Conservation (phyloP, 306 rosid species). For the Corylus americana region DNA sequence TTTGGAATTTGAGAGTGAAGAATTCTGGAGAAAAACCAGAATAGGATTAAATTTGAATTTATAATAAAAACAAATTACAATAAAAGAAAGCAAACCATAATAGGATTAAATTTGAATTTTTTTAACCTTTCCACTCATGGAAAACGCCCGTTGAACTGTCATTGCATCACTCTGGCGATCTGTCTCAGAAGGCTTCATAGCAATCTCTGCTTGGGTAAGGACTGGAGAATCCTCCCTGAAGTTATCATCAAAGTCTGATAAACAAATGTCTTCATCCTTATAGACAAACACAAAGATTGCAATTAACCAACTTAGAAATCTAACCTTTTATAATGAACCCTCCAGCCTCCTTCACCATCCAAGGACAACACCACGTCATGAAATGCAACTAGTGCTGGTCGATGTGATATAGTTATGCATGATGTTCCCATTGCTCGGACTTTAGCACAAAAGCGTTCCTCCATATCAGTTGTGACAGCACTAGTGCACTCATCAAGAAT, state of each 20-base stretch:
- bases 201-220: constrained; percentile 43
- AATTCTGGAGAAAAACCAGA: constrained; percentile 48
- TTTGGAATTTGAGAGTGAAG: constrained; percentile 71
- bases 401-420: constrained; percentile 98
- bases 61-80: constrained; percentile 19
- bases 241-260: constrained; percentile 31
- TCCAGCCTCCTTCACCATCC: constrained; percentile 99
- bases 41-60: not conserved
- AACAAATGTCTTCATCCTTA: constrained; percentile 29
- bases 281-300: constrained; percentile 3
- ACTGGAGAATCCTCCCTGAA: constrained; percentile 73
- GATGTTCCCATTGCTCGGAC: constrained; percentile 99
- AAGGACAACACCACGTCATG: constrained; percentile 93
- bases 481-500: constrained; percentile 99
- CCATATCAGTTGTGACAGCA: constrained; percentile 99
- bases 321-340: constrained; percentile 79
- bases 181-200: constrained; percentile 55
- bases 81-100: constrained; percentile 2
- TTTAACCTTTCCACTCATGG: constrained; percentile 58
- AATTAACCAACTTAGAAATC: constrained; percentile 25
- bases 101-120: constrained; percentile 20
- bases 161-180: constrained; percentile 80
- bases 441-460: constrained; percentile 96
- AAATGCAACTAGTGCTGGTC: constrained; percentile 97
- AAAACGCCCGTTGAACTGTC: constrained; percentile 87